Evolutionary conservation across 805 yeast species (phyloP), one percentile per base, ranked within the genome.

Genomic region (Metahyphopichia silvanorum): DNA sequence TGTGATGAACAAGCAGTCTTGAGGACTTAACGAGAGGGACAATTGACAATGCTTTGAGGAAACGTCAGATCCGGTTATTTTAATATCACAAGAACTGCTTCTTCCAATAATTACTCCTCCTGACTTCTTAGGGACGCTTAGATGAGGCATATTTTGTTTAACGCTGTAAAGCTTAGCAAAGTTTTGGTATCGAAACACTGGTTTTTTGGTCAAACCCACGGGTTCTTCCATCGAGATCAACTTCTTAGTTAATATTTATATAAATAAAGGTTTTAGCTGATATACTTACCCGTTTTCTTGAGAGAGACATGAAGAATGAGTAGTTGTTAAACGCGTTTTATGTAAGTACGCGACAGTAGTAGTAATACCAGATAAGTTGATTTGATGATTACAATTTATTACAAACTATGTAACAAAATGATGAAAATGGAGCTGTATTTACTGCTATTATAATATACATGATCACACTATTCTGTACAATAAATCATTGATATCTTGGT

Each of bases 1-100:
- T 3, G 75, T 67, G 8, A 82, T 47, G 40, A 73, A 76, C 39
- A 46, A 67, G 41, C 36, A 59, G 39, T 51, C 74, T 47, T 15
- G 57, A 52, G 42, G 64, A 51, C 34, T 61, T 48, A 32, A 38
- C 6, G 75, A 59, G 4, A 72, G 54, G 3, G 69, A 53, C 7
- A 82, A 51, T 34, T 69, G 70, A 44, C 86, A 78, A 49, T 83
- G 91, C 19, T 64, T 61, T 0, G 86, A 76, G 0, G 88, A 82
- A 6, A 82, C 77, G 44, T 82, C 88, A 1, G 62, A 55, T 7
- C 77, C 80, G n/a, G 45, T 37, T 3, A 83, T 53, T 4, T 62
- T 57, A 10, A 80, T 53, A 40, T 80, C 85, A 51, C 85, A 78
- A 8, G 73, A 59, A 30, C 79, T 66, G 46, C 82, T 76, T 37